Conservation (phyloP, 208 protist species). For the Plasmodiophora brassicae region DNA sequence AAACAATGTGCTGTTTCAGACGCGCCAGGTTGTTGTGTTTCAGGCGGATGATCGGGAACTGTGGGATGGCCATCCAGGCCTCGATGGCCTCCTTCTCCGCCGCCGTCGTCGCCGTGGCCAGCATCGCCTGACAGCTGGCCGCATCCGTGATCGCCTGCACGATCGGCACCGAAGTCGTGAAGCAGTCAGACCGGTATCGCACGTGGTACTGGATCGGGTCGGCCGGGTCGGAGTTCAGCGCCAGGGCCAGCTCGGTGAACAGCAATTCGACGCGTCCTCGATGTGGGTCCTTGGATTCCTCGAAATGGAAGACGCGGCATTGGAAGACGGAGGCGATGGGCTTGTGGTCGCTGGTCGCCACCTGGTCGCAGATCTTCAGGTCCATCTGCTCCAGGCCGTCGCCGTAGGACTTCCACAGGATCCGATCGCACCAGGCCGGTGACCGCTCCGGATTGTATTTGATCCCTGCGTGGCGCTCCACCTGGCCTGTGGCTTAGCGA, state of each 20-base stretch:
- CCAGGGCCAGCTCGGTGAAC: neutral
- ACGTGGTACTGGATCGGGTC: neutral
- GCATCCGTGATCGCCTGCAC: neutral
- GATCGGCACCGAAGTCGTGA: neutral
- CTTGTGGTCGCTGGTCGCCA: neutral
- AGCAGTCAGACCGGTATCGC: neutral
- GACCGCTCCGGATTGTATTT: slow-evolving; percentile 20
- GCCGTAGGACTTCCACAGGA: slow-evolving; percentile 11
- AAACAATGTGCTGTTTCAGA: neutral
- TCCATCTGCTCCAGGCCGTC: neutral
- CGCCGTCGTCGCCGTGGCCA: neutral
- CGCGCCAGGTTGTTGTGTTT: neutral
- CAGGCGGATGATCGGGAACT: neutral
- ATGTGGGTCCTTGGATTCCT: neutral
- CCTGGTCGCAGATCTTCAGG: neutral
- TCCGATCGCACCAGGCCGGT: neutral
- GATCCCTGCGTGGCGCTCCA: neutral
- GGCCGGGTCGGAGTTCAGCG: neutral
- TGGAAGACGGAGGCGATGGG: neutral
- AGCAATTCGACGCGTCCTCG: neutral
- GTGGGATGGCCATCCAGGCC: neutral
- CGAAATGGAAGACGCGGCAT: neutral
- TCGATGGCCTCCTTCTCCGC: too few species aligned
- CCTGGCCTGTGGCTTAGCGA: too few species aligned
- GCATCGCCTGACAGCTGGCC: neutral